A percentile compares a stretch with the other conserved stretches of the same genome.
These are phyloP conservation scores for Leccinellum rugosiceps DNA, from an alignment of 768 basidiomycete genomes.

Conservation along the genomic window DNA sequence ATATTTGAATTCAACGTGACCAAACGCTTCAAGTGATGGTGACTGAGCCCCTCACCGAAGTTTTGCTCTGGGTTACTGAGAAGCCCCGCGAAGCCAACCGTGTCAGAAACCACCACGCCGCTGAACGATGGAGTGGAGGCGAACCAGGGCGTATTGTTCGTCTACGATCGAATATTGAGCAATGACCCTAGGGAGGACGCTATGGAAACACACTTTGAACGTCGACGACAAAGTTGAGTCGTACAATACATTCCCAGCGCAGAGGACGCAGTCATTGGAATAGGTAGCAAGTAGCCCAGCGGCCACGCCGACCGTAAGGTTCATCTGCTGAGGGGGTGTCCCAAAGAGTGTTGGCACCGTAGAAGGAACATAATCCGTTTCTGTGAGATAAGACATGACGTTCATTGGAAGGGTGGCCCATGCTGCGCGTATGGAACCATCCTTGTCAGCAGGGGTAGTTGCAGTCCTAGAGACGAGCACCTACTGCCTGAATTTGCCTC, in stretches of 20 bases:
- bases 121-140: slow-evolving; percentile 13
- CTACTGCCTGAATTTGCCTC: neutral
- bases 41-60: slow-evolving; percentile 14
- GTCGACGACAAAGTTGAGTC: slow-evolving; percentile 23
- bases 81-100: slow-evolving; percentile 21
- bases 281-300: slow-evolving; percentile 15
- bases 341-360: slow-evolving; percentile 22
- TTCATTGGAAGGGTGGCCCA: slow-evolving; percentile 26
- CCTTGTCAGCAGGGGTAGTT: neutral
- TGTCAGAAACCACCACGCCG: slow-evolving; percentile 18
- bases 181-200: neutral
- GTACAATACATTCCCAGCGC: slow-evolving; percentile 19
- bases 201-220: slow-evolving; percentile 18
- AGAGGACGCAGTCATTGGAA: slow-evolving; percentile 25
- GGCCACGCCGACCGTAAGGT: slow-evolving; percentile 22
- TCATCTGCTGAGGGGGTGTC: slow-evolving; percentile 27
- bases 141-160: slow-evolving; percentile 15
- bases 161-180: slow-evolving; percentile 6
- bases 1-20: neutral
- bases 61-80: slow-evolving; percentile 5
- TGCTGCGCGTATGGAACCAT: slow-evolving; percentile 14
- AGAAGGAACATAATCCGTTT: slow-evolving; percentile 7
- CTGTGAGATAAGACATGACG: slow-evolving; percentile 15
- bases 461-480: neutral
- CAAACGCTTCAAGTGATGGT: neutral